Conservation (phyloP, 768 basidiomycete species). For the Bullera alba region DNA sequence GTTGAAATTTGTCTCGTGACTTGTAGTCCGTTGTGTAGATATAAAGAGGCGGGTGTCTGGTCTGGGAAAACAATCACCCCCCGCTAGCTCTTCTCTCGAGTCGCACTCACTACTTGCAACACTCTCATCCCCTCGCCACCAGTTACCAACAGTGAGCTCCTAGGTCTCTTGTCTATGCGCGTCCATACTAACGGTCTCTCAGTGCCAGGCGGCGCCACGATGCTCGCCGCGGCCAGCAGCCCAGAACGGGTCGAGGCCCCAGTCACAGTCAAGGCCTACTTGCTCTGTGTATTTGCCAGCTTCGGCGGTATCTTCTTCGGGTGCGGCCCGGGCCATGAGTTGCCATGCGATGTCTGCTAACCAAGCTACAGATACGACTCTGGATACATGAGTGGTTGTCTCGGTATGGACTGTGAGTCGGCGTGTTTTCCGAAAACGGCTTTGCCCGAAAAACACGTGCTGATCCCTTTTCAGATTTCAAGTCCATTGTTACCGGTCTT, state of each 20-base stretch:
- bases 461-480: slow-evolving; percentile 78
- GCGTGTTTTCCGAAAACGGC: slow-evolving; percentile 17
- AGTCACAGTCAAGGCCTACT: slow-evolving; percentile 42
- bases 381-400: slow-evolving; percentile 33
- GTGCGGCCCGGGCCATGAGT: background rate
- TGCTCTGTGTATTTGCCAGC: slow-evolving; percentile 43
- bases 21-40: no score
- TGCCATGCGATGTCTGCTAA: background rate
- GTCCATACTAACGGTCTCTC: no score
- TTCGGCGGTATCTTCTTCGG: slow-evolving; percentile 46
- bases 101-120: no score
- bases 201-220: slow-evolving; percentile 26
- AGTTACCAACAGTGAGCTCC: no score
- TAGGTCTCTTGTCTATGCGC: no score
- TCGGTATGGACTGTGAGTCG: slow-evolving; percentile 1
- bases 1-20: no score
- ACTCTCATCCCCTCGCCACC: no score
- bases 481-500: slow-evolving; percentile 79
- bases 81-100: no score
- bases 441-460: slow-evolving; percentile 16
- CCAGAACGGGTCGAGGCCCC: slow-evolving; percentile 46
- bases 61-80: no score
- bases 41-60: no score
- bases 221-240: slow-evolving; percentile 22
- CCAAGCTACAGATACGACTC: slow-evolving; percentile 31